These are phyloP conservation scores for Raddia distichophylla DNA, from an alignment of 176 grass and related monocot genomes.

Conservation along the genomic window DNA sequence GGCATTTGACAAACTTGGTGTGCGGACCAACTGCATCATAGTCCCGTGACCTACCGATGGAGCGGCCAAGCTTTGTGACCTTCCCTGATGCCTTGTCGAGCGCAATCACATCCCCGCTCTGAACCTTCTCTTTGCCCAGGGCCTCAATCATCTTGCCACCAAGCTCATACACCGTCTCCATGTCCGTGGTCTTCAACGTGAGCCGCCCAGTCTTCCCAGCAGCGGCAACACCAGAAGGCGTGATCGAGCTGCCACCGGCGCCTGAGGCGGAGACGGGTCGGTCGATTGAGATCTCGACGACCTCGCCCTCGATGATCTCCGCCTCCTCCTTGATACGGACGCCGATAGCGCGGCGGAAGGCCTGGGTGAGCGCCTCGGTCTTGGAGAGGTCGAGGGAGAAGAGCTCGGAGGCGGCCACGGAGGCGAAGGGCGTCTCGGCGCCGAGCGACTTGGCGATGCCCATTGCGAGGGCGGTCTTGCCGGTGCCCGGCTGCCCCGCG, in stretches of 20 bases:
- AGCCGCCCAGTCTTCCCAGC: slow-evolving; percentile 71
- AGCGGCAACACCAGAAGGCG: slow-evolving; percentile 40
- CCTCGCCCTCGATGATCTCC: slow-evolving; percentile 99
- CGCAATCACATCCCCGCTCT: slow-evolving; percentile 90
- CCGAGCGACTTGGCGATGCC: slow-evolving; percentile 96
- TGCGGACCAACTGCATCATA: slow-evolving; percentile 82
- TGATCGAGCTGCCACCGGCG: slow-evolving; percentile 31
- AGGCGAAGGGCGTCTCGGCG: slow-evolving; percentile 86
- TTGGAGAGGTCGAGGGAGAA: slow-evolving; percentile 97
- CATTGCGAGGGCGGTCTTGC: slow-evolving; percentile 94
- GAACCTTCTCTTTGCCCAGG: slow-evolving; percentile 89
- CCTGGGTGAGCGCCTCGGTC: slow-evolving; percentile 91
- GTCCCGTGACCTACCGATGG: slow-evolving; percentile 74
- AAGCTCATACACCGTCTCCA: slow-evolving; percentile 95
- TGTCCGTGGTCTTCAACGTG: slow-evolving; percentile 91
- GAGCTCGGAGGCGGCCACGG: slow-evolving; percentile 80
- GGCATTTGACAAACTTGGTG: slow-evolving; percentile 93
- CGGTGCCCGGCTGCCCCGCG: slow-evolving; percentile 88
- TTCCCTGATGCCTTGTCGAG: slow-evolving; percentile 83
- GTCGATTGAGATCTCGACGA: slow-evolving; percentile 91
- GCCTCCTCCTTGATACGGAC: slow-evolving; percentile 99
- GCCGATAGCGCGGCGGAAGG: slow-evolving; percentile 84
- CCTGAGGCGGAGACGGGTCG: slow-evolving; percentile 50
- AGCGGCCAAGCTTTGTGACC: slow-evolving; percentile 94
- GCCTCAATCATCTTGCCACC: slow-evolving; percentile 99